phyloP scores from a whole-genome alignment of 106 monocot species.

The Cymbidium sinense region DNA sequence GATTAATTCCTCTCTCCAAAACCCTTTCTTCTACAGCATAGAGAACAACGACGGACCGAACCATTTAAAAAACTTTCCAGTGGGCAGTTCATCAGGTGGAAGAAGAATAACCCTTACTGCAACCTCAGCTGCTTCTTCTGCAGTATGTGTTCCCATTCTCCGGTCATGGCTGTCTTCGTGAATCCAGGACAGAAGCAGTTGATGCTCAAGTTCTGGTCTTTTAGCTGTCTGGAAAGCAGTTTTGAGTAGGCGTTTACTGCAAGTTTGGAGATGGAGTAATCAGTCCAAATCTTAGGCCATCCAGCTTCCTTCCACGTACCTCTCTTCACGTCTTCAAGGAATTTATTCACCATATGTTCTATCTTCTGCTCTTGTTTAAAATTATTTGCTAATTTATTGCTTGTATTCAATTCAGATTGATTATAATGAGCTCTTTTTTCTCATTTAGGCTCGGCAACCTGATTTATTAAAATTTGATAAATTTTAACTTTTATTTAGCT shows the following conservation, averaged over 20 bases:
- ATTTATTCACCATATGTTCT: constrained; percentile 31
- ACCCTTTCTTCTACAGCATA: constrained; percentile 28
- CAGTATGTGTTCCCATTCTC: constrained; percentile 30
- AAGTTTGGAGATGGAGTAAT: constrained; percentile 75
- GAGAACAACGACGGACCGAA: constrained; percentile 29
- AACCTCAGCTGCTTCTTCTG: constrained; percentile 51
- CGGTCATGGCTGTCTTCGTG: constrained; percentile 65
- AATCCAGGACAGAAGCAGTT: constrained; percentile 87
- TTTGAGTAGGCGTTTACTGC: constrained; percentile 61
- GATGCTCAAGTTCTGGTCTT: constrained; percentile 45
- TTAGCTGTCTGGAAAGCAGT: not conserved
- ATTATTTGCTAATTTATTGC: too few species aligned
- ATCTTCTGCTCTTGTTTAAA: constrained; percentile 43
- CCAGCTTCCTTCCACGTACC: constrained; percentile 55
- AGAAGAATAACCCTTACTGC: constrained; percentile 18
- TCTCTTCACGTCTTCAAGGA: constrained; percentile 36
- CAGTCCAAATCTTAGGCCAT: constrained; percentile 82
- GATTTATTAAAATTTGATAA: too few species aligned
- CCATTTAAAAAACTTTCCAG: constrained; percentile 63
- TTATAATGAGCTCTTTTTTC: too few species aligned
- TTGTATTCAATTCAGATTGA: too few species aligned
- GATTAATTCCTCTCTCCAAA: too few species aligned
- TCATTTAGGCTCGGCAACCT: too few species aligned
- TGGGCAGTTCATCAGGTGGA: constrained; percentile 31
- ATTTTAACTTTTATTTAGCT: too few species aligned